Evolutionary conservation across 495 filamentous ascomycete species (phyloP).

Genomic region (Penicillium bialowiezense): DNA sequence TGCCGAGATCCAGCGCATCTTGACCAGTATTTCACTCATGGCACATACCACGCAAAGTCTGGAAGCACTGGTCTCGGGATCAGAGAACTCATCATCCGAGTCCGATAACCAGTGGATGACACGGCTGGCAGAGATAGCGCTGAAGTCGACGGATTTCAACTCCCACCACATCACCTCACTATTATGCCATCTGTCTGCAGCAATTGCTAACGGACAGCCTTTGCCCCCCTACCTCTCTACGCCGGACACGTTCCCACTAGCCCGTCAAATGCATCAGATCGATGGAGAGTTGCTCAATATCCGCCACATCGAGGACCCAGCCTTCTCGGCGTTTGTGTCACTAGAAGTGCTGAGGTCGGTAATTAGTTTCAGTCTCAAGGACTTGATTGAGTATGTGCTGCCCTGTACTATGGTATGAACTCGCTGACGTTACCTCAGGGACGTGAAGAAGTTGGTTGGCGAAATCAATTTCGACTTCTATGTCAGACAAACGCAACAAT

Average conservation of each 20-base stretch:
- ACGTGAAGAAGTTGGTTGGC: slow-evolving; percentile 65
- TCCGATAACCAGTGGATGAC: slow-evolving; percentile 22
- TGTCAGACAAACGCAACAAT: slow-evolving; percentile 12
- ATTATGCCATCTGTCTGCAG: slow-evolving; percentile 64
- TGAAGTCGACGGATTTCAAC: slow-evolving; percentile 47
- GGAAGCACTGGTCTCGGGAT: slow-evolving; percentile 20
- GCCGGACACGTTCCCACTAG: slow-evolving; percentile 55
- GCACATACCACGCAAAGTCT: slow-evolving; percentile 45
- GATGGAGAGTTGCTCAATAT: slow-evolving; percentile 58
- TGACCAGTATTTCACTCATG: slow-evolving; percentile 64
- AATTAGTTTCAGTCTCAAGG: slow-evolving; percentile 60
- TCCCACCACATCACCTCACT: slow-evolving; percentile 61
- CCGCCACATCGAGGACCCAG: slow-evolving; percentile 64
- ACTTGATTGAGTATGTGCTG: slow-evolving; percentile 45
- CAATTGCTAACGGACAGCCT: slow-evolving; percentile 55
- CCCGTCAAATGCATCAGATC: slow-evolving; percentile 46
- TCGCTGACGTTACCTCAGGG: slow-evolving; percentile 21
- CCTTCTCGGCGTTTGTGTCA: slow-evolving; percentile 70
- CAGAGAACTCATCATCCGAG: slow-evolving; percentile 1
- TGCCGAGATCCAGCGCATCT: slow-evolving; percentile 42
- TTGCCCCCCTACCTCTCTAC: slow-evolving; percentile 59
- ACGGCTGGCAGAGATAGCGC: slow-evolving; percentile 26
- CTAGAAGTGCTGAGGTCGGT: slow-evolving; percentile 68
- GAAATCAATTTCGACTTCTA: slow-evolving; percentile 71
- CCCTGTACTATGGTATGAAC: neutral